A percentile compares a stretch with the other conserved stretches of the same genome.
phyloP scores from a whole-genome alignment of 2,329 filamentous ascomycete species.

The Colletotrichum sp. region DNA sequence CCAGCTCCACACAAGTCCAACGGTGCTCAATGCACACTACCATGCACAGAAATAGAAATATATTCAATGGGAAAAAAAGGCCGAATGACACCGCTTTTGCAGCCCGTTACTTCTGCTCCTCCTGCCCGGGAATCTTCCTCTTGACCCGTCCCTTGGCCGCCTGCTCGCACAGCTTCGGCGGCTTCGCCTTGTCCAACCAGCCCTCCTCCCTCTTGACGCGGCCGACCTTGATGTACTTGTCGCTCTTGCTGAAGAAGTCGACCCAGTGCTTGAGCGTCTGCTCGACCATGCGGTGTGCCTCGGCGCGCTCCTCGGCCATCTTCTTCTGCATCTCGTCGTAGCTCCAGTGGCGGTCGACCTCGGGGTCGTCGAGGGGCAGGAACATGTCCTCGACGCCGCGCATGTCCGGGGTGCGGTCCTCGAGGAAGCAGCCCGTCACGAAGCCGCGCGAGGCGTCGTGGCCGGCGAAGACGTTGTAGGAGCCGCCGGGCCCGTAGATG shows the following conservation, averaged over 20 bases:
- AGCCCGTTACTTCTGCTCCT: conserved; percentile 32
- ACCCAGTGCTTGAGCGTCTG: conserved; percentile 81
- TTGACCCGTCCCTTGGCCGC: conserved; percentile 65
- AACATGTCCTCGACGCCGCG: conserved; percentile 89
- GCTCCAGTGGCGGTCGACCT: conserved; percentile 64
- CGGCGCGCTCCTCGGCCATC: conserved; percentile 66
- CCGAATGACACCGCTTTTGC: background rate
- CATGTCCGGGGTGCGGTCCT: conserved; percentile 84
- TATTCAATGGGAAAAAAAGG: background rate
- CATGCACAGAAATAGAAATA: background rate
- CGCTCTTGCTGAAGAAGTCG: conserved; percentile 78
- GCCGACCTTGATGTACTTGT: conserved; percentile 84
- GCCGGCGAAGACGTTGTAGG: conserved; percentile 87
- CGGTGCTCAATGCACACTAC: background rate
- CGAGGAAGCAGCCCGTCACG: conserved; percentile 89
- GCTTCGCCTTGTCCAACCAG: conserved; percentile 67
- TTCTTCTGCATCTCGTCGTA: conserved; percentile 57
- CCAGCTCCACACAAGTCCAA: background rate
- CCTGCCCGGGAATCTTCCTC: conserved; percentile 62
- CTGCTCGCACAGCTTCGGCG: conserved; percentile 70
- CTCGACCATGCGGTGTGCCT: conserved; percentile 69
- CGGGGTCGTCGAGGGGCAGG: conserved; percentile 66
- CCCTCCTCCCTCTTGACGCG: conserved; percentile 66
- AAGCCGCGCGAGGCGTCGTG: conserved; percentile 86
- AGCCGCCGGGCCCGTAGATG: conserved; percentile 83